Evolutionary conservation across 2,329 filamentous ascomycete species (phyloP).

Genomic region (Pseudogymnoascus sp.): DNA sequence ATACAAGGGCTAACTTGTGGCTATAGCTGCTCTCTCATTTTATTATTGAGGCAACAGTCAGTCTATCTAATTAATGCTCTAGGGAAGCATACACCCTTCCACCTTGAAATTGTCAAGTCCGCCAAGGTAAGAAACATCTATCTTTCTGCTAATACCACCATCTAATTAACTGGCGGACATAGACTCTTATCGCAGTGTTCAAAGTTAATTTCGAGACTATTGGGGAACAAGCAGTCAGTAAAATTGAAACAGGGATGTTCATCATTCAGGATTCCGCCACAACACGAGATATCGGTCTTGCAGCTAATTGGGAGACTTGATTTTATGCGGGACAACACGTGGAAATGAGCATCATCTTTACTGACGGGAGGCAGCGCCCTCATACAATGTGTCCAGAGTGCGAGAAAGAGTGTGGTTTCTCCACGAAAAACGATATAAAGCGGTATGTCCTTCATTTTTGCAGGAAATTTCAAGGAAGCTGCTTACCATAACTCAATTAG

Average conservation of each 20-base stretch:
- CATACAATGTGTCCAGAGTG: background rate
- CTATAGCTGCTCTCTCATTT: background rate
- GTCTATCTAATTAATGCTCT: slow-evolving; percentile 27
- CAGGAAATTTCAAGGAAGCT: background rate
- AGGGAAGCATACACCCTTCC: slow-evolving; percentile 22
- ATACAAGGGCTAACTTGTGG: background rate
- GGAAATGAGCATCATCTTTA: background rate
- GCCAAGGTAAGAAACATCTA: slow-evolving; percentile 12
- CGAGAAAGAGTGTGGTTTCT: background rate
- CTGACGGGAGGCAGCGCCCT: background rate
- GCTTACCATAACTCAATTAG: background rate
- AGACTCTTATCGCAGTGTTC: background rate
- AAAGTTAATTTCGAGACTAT: background rate
- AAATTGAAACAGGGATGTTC: background rate
- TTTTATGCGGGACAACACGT: background rate
- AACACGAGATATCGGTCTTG: background rate
- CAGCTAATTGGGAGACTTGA: background rate
- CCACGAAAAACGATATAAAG: background rate
- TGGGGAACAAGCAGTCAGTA: background rate
- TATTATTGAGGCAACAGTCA: slow-evolving; percentile 20
- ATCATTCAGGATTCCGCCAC: background rate
- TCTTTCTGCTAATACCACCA: background rate
- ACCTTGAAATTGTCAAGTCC: slow-evolving; percentile 26
- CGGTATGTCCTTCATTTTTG: background rate
- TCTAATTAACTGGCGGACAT: background rate